Evolutionary conservation across 768 basidiomycete species (phyloP).

Genomic region (Lactarius trivialis): DNA sequence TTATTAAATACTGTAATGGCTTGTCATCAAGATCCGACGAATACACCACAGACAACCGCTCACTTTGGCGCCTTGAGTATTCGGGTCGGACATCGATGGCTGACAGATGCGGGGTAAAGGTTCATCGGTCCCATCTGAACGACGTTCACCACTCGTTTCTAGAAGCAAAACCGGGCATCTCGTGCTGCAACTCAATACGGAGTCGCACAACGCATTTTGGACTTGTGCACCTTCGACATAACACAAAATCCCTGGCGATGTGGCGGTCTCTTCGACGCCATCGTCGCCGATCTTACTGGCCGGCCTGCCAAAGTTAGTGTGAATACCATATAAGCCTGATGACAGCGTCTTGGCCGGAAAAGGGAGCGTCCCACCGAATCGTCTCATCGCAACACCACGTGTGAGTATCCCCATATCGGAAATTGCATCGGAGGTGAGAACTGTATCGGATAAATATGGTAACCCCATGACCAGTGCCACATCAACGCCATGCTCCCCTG

Average conservation of each 20-base stretch:
- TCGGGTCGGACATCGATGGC: constrained; percentile 96
- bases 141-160: neutral
- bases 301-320: too few relatives aligned
- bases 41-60: constrained; percentile 59
- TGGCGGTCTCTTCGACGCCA: constrained; percentile 88
- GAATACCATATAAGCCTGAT: neutral
- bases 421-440: too few relatives aligned
- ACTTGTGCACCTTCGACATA: constrained; percentile 89
- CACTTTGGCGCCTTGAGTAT: constrained; percentile 82
- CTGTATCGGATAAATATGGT: too few relatives aligned
- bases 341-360: constrained; percentile 62
- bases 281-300: constrained; percentile 71
- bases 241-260: constrained; percentile 85
- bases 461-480: too few relatives aligned
- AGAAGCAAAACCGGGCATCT: constrained; percentile 57
- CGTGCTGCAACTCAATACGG: constrained; percentile 84
- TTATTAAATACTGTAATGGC: constrained; percentile 12
- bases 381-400: constrained; percentile 27
- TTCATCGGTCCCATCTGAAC: constrained; percentile 23
- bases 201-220: constrained; percentile 62
- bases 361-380: constrained; percentile 35
- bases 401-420: constrained; percentile 32
- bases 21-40: neutral
- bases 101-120: constrained; percentile 95
- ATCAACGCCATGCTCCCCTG: too few relatives aligned